Evolutionary conservation across 768 basidiomycete genomes (phyloP).

Genomic region (Dioszegia hungarica): DNA sequence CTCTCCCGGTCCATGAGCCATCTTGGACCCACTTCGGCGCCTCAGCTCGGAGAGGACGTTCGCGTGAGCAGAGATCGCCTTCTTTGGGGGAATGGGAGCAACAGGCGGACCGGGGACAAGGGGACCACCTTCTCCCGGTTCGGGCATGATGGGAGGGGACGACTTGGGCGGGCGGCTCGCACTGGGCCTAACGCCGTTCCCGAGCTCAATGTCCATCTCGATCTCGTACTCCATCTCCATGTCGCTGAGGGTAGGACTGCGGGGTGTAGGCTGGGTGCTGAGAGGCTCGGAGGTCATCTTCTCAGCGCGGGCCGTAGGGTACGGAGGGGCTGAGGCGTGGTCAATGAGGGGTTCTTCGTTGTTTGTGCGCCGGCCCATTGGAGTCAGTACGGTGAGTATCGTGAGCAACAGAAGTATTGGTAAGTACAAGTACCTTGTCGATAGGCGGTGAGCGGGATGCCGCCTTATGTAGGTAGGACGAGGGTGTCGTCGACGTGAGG

Average conservation of each 20-base stretch:
- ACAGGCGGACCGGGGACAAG: background rate
- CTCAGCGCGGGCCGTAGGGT: background rate
- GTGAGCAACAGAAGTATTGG: too few relatives aligned
- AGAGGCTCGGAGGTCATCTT: background rate
- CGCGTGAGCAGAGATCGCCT: too few relatives aligned
- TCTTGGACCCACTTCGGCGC: background rate
- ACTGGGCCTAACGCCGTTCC: background rate
- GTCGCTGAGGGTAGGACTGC: constrained; percentile 2
- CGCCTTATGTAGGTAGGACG: too few relatives aligned
- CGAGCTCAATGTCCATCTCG: constrained; percentile 1
- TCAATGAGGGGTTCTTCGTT: background rate
- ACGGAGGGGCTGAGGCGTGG: too few relatives aligned
- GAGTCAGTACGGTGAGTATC: too few relatives aligned
- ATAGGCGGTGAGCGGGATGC: too few relatives aligned
- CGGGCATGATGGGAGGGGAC: constrained; percentile 3
- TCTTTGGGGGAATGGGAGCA: background rate
- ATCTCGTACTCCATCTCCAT: constrained; percentile 9
- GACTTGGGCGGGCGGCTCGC: too few relatives aligned
- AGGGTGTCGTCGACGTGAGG: too few relatives aligned
- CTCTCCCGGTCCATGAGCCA: background rate
- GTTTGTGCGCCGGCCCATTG: background rate
- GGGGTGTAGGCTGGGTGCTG: background rate
- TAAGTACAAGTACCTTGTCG: too few relatives aligned
- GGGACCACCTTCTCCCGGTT: background rate
- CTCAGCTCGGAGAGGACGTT: background rate